A percentile compares a stretch with the other conserved stretches of the same genome.
These are phyloP conservation scores for Magnolia changhungtana DNA, from an alignment of 164 flowering plant genomes.

Conservation along the genomic window DNA sequence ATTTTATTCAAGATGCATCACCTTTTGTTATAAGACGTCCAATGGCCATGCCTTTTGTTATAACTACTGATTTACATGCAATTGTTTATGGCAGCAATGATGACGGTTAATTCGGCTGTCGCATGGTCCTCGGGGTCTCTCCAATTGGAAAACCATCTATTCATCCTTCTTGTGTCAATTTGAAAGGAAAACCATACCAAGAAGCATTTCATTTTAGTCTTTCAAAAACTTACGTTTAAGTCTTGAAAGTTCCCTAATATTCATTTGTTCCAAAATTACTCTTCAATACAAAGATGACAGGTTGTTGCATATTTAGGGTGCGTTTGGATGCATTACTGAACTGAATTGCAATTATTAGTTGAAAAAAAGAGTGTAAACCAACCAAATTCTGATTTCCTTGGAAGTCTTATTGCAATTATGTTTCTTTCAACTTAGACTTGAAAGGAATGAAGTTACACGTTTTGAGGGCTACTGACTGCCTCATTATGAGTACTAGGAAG, in stretches of 20 bases:
- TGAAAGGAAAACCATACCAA: constrained; percentile 22
- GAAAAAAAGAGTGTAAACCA: neutral
- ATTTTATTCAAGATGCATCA: no score
- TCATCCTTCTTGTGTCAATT: constrained; percentile 20
- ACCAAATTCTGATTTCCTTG: neutral
- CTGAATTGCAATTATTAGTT: neutral
- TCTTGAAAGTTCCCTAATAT: neutral
- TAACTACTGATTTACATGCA: neutral
- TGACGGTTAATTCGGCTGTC: constrained; percentile 20
- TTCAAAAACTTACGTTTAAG: neutral
- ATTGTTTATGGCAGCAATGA: constrained; percentile 13
- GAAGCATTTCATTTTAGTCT: neutral
- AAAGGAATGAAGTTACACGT: no score
- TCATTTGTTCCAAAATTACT: no score
- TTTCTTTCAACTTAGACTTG: no score
- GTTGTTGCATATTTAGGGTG: neutral
- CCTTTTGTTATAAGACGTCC: no score
- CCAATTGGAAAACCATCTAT: constrained; percentile 25
- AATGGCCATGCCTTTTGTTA: no score
- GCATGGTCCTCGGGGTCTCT: constrained; percentile 14
- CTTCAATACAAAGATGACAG: neutral
- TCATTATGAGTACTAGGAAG: no score
- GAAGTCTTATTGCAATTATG: neutral
- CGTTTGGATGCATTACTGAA: neutral
- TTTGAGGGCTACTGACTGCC: no score